These are phyloP conservation scores for Solanum pennellii DNA, from an alignment of 257 asterid species.

Conservation along the genomic window DNA sequence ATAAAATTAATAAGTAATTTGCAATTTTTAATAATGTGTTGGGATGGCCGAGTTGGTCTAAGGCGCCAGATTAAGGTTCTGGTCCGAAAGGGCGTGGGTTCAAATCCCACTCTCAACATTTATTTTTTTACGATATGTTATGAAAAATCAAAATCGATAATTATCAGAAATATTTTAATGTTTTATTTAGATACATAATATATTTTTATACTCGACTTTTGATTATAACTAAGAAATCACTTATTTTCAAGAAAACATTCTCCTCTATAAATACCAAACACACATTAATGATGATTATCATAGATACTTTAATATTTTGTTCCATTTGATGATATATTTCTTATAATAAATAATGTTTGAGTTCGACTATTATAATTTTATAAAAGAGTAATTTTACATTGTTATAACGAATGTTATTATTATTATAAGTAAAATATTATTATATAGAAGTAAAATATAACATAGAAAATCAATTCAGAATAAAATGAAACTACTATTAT, in stretches of 20 bases:
- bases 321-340: not conserved
- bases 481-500: no score
- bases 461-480: no score
- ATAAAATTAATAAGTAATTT: not conserved
- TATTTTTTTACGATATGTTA: no score
- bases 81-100: slow-evolving; percentile 99
- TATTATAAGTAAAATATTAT: no score
- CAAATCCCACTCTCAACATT: slow-evolving; percentile 77
- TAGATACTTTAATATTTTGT: no score
- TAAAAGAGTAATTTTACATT: no score
- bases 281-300: not conserved
- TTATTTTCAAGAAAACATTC: not conserved
- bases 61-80: slow-evolving; percentile 99
- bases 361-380: no score
- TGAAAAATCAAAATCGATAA: not conserved
- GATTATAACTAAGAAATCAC: not conserved
- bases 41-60: slow-evolving; percentile 99
- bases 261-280: not conserved
- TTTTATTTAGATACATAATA: no score
- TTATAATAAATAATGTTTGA: not conserved
- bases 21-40: not conserved
- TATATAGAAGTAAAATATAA: no score
- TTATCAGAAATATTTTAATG: no score
- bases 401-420: not conserved
- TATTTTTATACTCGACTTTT: not conserved